Evolutionary conservation across 306 rosid genomes (phyloP), one percentile per base, ranked within the genome.

Genomic region (Malus sieversii): DNA sequence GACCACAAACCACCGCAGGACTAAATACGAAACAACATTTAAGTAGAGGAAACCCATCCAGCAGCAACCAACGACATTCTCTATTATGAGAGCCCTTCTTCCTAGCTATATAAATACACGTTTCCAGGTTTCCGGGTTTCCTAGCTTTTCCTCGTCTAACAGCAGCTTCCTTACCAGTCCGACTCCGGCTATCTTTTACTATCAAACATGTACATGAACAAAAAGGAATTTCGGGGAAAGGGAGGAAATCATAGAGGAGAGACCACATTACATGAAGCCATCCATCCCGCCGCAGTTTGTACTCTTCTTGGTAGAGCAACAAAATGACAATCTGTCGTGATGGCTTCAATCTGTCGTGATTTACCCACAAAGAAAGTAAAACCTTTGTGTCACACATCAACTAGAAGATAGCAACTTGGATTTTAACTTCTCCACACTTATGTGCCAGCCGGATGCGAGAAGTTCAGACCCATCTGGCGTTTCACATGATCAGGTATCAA

Each of bases 401-500:
- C 87, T 71, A 80, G 88, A 82, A 74, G 71, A 85, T 73, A 75
- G 69, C 52, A 68, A 75, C 80, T 40, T 80, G 79, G 84, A 40
- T 22, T 35, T 30, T 60, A 53, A 74, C 70, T 59, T 58, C 4
- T 75, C 78, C 77, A 79, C 85, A 76, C 80, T 82, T 79, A 91
- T 42, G 96, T 84, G 78, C 88, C 95, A 3, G 88, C 79, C 55
- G 76, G 79, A 74, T 88, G 96, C 74, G 45, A 74, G 80, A 88
- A 80, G 63, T 85, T 85, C 67, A 76, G 86, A 48, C 96, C 95
- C 68, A 87, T 85, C 76, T 94, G 96, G 68, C 97, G 89, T 89
- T 94, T 92, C 89, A 85, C 85, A 33, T 90, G 92, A 62, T 94
- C 97, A 15, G 98, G 98, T 82, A 94, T 86, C 86, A 94, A 87